Evolutionary conservation across 345 rosid genomes (phyloP), one percentile per base, ranked within the genome.

Genomic region (Murraya paniculata): DNA sequence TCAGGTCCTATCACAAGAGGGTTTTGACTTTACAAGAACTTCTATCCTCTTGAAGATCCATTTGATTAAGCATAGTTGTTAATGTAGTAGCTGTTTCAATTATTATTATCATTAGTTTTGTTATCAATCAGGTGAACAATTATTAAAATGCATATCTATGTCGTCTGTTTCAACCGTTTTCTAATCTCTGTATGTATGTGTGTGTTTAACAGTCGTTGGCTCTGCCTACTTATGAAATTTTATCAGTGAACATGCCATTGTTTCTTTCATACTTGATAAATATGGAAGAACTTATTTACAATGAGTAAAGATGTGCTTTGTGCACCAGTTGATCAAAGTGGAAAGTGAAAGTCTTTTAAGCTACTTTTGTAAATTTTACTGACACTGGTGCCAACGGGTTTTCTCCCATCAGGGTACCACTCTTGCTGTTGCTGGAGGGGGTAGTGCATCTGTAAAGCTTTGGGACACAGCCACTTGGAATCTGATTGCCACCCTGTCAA

Each of bases 381-480:
- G 9, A 28, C 53, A 76, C 4, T 33, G 25, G 21, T 60, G 65
- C 83, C 84, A 64, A 86, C 31, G 1, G 22, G 78, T 25, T 22
- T 71, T 72, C 10, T 76, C 50, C 74, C 53, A 68, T 73, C 83
- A 94, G 99, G 99, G 99, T 77, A 92, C 91, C 45, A 88, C 89
- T 73, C 94, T 96, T 76, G 99, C 99, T 57, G 99, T 96, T 79
- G 99, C 98, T 24, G 97, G 99, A 58, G 98, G 98, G 22, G 97
- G 99, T 73, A 92, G 99, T 77, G 98, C 98, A 56, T 90, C 98
- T 1, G 87, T 94, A 82, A 91, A 92, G 89, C 91, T 94, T 38
- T 96, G 98, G 99, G 97, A 96, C 86, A 94, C 98, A 36, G 91
- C 93, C 68, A 89, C 97, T 65, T 96, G 99, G 99, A 92, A 87